These are phyloP conservation scores for Parsonsia alboflavescens DNA, from an alignment of 257 asterid genomes.

Conservation along the genomic window DNA sequence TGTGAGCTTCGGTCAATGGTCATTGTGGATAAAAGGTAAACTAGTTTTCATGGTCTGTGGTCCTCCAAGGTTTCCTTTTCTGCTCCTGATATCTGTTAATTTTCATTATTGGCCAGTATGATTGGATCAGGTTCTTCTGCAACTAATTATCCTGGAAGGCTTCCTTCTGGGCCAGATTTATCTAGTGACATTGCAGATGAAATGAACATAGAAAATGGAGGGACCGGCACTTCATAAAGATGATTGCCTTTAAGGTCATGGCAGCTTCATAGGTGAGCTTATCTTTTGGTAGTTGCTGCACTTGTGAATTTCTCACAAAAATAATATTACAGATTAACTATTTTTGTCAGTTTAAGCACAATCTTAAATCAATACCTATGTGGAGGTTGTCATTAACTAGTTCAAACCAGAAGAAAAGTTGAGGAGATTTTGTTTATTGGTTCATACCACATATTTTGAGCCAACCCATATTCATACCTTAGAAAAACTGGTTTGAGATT, in stretches of 20 bases:
- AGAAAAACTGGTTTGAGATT: not conserved
- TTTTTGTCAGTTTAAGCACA: not conserved
- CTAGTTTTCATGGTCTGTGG: slow-evolving; percentile 2
- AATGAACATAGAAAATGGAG: slow-evolving; percentile 33
- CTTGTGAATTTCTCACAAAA: not conserved
- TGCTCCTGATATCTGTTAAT: slow-evolving; percentile 6
- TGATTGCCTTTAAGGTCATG: not conserved
- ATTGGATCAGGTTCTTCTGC: slow-evolving; percentile 39
- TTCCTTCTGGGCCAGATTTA: slow-evolving; percentile 52
- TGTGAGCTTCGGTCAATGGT: slow-evolving; percentile 95
- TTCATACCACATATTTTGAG: not conserved
- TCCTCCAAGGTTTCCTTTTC: not conserved
- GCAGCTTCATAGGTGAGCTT: not conserved
- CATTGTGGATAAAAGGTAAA: slow-evolving; percentile 65
- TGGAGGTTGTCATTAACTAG: not conserved
- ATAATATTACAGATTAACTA: not conserved
- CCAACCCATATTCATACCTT: not conserved
- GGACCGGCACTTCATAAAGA: not conserved
- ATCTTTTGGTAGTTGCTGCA: not conserved
- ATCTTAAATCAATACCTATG: not conserved
- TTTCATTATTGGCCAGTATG: slow-evolving; percentile 42
- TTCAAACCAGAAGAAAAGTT: not conserved
- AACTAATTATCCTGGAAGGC: slow-evolving; percentile 64
- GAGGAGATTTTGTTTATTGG: not conserved
- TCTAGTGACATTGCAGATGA: slow-evolving; percentile 47